Conservation (phyloP, 2,329 filamentous ascomycete species). For the Achaetomium macrosporum region DNA sequence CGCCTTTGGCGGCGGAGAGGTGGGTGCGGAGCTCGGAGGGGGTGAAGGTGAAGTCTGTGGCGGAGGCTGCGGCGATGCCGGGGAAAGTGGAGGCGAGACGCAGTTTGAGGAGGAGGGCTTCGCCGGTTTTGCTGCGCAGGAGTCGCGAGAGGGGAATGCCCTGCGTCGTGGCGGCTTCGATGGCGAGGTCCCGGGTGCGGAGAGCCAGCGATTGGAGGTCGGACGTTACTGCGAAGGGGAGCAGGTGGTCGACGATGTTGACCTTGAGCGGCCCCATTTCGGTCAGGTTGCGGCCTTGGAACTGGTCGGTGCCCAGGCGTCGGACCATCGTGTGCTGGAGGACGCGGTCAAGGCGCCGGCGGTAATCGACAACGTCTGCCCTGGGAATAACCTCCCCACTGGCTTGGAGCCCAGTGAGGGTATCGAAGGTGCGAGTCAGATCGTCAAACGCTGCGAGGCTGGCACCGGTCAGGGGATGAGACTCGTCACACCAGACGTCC, state of each 20-base stretch:
- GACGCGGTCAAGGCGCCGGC: slow-evolving; percentile 11
- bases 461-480: slow-evolving; percentile 10
- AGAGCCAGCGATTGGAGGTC: slow-evolving; percentile 11
- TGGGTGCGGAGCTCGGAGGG: slow-evolving; percentile 5
- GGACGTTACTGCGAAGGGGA: neutral
- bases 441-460: slow-evolving; percentile 9
- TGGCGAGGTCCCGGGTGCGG: neutral
- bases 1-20: slow-evolving; percentile 3
- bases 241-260: slow-evolving; percentile 20
- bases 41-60: slow-evolving; percentile 16
- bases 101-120: slow-evolving; percentile 15
- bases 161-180: neutral
- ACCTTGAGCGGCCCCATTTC: slow-evolving; percentile 19
- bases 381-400: neutral
- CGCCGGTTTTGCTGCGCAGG: slow-evolving; percentile 8
- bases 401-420: slow-evolving; percentile 5
- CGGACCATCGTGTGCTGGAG: slow-evolving; percentile 19
- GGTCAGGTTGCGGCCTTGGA: slow-evolving; percentile 18
- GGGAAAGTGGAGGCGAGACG: slow-evolving; percentile 22
- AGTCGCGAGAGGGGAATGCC: neutral
- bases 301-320: slow-evolving; percentile 20
- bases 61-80: slow-evolving; percentile 7
- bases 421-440: slow-evolving; percentile 10
- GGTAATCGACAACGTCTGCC: slow-evolving; percentile 13
- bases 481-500: slow-evolving; percentile 1